Conservation (phyloP, 441 rosid species). For the Rhodomyrtus psidioides region DNA sequence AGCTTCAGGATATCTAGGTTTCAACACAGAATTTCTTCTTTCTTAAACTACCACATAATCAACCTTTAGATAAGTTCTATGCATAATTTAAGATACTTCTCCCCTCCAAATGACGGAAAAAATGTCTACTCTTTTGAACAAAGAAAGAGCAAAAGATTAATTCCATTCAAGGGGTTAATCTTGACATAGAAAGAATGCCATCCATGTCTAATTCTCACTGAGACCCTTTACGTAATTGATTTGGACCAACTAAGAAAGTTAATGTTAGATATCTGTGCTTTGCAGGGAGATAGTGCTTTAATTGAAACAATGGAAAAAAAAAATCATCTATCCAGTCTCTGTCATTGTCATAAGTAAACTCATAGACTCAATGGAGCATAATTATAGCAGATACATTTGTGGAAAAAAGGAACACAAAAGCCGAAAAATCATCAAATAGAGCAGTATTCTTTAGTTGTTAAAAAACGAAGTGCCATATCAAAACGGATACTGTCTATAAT, state of each 20-base stretch:
- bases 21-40: not conserved
- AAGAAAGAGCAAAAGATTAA: not conserved
- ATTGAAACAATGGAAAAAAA: not conserved
- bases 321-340: not conserved
- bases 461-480: not conserved
- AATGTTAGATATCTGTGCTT: not conserved
- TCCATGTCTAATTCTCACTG: not conserved
- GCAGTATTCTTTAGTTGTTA: not conserved
- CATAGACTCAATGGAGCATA: not conserved
- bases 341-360: not conserved
- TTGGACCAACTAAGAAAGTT: not conserved
- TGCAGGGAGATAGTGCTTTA: not conserved
- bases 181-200: not conserved
- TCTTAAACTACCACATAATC: not conserved
- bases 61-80: not conserved
- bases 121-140: not conserved
- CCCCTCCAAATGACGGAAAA: not conserved
- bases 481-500: not conserved
- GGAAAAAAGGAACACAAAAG: not conserved
- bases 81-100: not conserved
- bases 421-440: not conserved
- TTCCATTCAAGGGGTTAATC: not conserved
- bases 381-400: not conserved
- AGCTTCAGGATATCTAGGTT: not conserved
- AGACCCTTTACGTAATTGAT: not conserved